Evolutionary conservation across 1,284 basidiomycete genomes (phyloP).

Genomic region (Sporisorium graminicola): DNA sequence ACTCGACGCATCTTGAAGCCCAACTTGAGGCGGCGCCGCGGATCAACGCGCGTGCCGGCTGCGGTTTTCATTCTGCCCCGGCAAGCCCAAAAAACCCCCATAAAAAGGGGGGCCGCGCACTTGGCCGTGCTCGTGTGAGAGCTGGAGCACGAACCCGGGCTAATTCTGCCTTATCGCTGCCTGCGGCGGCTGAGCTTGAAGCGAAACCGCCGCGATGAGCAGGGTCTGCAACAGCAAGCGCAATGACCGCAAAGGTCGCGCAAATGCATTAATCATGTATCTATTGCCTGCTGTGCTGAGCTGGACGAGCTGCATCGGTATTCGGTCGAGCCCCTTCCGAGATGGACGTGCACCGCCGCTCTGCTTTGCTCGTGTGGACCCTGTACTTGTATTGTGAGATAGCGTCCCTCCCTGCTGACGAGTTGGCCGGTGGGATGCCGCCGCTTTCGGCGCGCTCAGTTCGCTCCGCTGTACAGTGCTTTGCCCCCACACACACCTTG

Average conservation of each 20-base stretch:
- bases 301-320: background rate
- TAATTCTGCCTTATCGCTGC: background rate
- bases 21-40: too few relatives aligned
- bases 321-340: slow-evolving; percentile 23
- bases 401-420: background rate
- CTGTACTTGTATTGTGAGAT: background rate
- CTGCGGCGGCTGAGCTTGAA: background rate
- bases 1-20: too few relatives aligned
- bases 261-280: too few relatives aligned
- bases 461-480: background rate
- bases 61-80: background rate
- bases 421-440: slow-evolving; percentile 5
- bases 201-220: background rate
- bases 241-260: slow-evolving; percentile 1
- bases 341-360: background rate
- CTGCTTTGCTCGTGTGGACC: background rate
- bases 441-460: background rate
- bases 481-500: slow-evolving; percentile 1
- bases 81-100: too few relatives aligned
- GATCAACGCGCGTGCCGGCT: background rate
- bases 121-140: background rate
- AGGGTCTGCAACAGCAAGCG: background rate
- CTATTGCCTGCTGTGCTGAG: slow-evolving; percentile 1
- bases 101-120: background rate
- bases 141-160: too few relatives aligned